Conservation (phyloP, 2,329 filamentous ascomycete genomes). For the Cladosporium sp. region DNA sequence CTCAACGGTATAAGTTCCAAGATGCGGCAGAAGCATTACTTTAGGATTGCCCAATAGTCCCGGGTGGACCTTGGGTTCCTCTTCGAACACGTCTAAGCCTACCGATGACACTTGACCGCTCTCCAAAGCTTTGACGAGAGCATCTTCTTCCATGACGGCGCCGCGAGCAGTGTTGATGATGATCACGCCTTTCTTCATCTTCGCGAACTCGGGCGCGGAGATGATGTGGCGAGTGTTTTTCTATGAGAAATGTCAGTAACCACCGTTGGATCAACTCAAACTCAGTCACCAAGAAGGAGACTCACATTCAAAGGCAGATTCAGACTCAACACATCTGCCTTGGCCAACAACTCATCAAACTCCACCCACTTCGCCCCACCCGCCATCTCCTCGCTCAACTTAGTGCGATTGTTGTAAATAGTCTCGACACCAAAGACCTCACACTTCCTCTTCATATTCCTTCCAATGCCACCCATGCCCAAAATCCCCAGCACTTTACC, state of each 20-base stretch:
- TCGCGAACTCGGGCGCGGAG: slow-evolving; percentile 62
- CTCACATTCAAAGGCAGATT: slow-evolving; percentile 78
- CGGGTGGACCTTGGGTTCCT: slow-evolving; percentile 72
- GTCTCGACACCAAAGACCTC: slow-evolving; percentile 71
- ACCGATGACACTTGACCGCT: slow-evolving; percentile 65
- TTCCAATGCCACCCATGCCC: slow-evolving; percentile 82
- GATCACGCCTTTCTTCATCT: slow-evolving; percentile 74
- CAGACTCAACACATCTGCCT: slow-evolving; percentile 72
- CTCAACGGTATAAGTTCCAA: slow-evolving; percentile 79
- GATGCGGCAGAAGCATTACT: slow-evolving; percentile 75
- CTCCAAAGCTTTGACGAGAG: slow-evolving; percentile 69
- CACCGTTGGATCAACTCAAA: too few relatives aligned
- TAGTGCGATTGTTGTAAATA: slow-evolving; percentile 68
- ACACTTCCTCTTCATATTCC: slow-evolving; percentile 71
- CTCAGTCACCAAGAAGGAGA: slow-evolving; percentile 16
- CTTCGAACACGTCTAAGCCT: slow-evolving; percentile 78
- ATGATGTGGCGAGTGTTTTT: slow-evolving; percentile 71
- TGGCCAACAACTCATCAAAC: slow-evolving; percentile 67
- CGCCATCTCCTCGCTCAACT: slow-evolving; percentile 52
- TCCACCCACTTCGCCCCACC: slow-evolving; percentile 62
- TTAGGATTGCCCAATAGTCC: slow-evolving; percentile 66
- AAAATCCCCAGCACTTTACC: slow-evolving; percentile 76
- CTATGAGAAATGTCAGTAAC: slow-evolving; percentile 26
- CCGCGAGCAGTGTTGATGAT: slow-evolving; percentile 81
- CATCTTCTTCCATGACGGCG: slow-evolving; percentile 76